Evolutionary conservation across 1,284 basidiomycete species (phyloP).

Genomic region (Neonothopanus nambi): DNA sequence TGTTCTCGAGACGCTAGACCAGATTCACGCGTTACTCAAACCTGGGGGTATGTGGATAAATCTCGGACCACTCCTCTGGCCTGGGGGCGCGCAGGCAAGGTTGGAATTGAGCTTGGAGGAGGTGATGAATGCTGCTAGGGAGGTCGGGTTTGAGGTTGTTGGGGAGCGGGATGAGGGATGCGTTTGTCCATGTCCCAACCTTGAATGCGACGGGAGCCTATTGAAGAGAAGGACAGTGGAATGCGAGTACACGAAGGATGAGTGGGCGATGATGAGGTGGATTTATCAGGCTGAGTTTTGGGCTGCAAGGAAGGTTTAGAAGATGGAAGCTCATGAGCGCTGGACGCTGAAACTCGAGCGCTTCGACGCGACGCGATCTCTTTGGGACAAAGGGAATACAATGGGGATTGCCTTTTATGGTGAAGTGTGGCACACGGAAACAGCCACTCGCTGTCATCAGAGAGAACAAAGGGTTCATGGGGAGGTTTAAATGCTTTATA

Average conservation of each 20-base stretch:
- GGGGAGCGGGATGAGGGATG: conserved; percentile 32
- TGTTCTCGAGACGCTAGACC: conserved; percentile 51
- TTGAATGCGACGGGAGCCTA: conserved; percentile 27
- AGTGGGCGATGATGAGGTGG: conserved; percentile 66
- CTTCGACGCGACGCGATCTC: no score
- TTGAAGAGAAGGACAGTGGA: conserved; percentile 40
- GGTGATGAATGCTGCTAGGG: conserved; percentile 47
- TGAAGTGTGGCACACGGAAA: no score
- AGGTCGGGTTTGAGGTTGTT: conserved; percentile 50
- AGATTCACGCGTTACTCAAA: conserved; percentile 52
- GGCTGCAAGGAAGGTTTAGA: conserved; percentile 47
- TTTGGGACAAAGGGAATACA: no score
- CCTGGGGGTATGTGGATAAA: conserved; percentile 69
- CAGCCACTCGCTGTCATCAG: no score
- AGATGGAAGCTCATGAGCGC: background rate
- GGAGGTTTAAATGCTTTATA: no score
- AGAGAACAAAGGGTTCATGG: no score
- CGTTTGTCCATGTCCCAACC: conserved; percentile 26
- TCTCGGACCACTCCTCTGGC: conserved; percentile 66
- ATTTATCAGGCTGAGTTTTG: conserved; percentile 67
- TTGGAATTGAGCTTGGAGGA: conserved; percentile 66
- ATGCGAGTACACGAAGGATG: conserved; percentile 65
- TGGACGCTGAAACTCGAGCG: no score
- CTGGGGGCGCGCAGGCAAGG: conserved; percentile 50
- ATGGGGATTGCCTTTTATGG: no score